Evolutionary conservation across 2,329 filamentous ascomycete species (phyloP), one percentile per base, ranked within the genome.

Genomic region (Parastagonospora avenae): DNA sequence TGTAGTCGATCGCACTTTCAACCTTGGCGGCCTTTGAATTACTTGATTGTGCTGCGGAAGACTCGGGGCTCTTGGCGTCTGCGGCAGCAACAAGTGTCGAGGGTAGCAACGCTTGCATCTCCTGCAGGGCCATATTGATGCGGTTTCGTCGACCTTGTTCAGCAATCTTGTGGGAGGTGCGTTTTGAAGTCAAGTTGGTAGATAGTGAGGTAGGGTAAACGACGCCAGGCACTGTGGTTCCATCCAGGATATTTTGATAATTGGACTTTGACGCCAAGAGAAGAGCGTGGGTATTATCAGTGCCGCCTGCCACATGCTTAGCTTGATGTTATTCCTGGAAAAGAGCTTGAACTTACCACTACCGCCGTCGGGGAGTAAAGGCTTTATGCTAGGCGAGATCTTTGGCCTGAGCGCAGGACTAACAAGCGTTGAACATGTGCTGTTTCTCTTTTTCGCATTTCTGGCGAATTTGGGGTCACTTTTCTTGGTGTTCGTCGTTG

Each of bases 161-260:
- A 14, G 94, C 94, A 60, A 99, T 91, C 75, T 99, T 99, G 78
- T 99, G 94, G 37, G 92, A 96, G 2, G 94, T 97, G 46, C 93
- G 88, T 78, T 99, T 99, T 2, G 92, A 96, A 0, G 92, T 97
- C 24, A 99, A 79, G 59, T 96, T 96, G 16, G 92, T 95, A 6
- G 92, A 96, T 36, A 99, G 81, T 44, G 92, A 90, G 62, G 90
- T 91, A 0, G 93, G 92, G 63, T 97, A 97, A 1, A 89, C 89
- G 10, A 97, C 89, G 10, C 93, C 93, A 0, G 92, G 92, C 1
- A 97, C 85, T 48, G 88, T 87, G 43, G 92, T 97, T 42, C 94
- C 94, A 71, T 97, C 94, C 9, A 99, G 77, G 32, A 99, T 94
- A 64, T 97, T 96, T 67, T 97, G 93, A 67, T 99, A 99, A 68